Evolutionary conservation across 768 basidiomycete genomes (phyloP).

Genomic region (Leccinum uliginosum): DNA sequence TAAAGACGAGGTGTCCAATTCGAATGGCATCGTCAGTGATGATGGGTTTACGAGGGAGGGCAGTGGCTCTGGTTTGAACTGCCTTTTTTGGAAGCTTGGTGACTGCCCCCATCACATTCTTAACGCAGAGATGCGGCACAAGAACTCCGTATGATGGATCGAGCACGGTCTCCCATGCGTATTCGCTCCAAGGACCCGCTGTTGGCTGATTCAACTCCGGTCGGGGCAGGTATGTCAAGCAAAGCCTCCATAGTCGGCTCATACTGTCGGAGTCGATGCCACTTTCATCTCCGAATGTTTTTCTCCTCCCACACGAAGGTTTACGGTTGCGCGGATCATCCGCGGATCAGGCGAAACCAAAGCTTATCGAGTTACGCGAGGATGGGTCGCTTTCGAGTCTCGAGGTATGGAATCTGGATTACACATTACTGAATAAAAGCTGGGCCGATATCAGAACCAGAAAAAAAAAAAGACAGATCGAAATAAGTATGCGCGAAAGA

Average conservation of each 20-base stretch:
- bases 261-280: conserved; percentile 20
- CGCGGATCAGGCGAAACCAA: conserved; percentile 20
- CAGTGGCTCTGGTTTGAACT: not conserved
- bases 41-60: conserved; percentile 13
- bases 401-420: conserved; percentile 2
- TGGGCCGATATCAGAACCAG: conserved; percentile 2
- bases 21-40: not conserved
- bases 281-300: conserved; percentile 27
- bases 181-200: not conserved
- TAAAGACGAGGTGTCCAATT: conserved; percentile 22
- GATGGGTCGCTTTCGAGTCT: not conserved
- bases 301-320: conserved; percentile 10
- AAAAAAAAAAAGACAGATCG: conserved; percentile 1
- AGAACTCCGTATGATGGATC: not conserved
- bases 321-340: conserved; percentile 23
- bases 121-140: not conserved
- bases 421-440: conserved; percentile 10
- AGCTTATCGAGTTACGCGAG: conserved; percentile 15
- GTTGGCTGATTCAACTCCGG: not conserved
- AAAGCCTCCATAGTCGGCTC: not conserved
- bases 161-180: not conserved
- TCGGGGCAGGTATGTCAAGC: not conserved
- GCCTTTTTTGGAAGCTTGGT: not conserved
- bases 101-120: not conserved
- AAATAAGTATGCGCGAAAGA: conserved; percentile 2